Conservation (phyloP, 495 filamentous ascomycete genomes). For the Aspergillus nidulans region DNA sequence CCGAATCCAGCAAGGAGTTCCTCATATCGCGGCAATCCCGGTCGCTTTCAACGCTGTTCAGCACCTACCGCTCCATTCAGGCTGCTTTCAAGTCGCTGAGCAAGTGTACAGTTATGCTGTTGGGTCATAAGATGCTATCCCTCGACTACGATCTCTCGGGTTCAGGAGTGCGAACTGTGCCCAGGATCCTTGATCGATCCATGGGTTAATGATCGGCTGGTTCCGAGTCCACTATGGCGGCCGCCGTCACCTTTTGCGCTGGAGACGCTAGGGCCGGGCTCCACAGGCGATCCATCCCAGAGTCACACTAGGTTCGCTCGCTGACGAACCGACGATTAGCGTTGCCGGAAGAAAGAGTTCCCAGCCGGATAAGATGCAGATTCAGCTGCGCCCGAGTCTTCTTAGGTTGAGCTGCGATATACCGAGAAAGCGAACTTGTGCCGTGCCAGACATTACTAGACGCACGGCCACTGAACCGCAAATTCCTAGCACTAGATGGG, state of each 20-base stretch:
- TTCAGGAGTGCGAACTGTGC: not conserved
- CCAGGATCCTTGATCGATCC: conserved; percentile 3
- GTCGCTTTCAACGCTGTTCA: too few relatives aligned
- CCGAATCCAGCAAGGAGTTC: not conserved
- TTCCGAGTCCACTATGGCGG: conserved; percentile 1
- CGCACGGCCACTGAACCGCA: not conserved
- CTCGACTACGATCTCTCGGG: not conserved
- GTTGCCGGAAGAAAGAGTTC: not conserved
- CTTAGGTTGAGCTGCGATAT: not conserved
- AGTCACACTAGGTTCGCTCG: not conserved
- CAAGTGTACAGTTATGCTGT: too few relatives aligned
- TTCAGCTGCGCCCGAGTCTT: not conserved
- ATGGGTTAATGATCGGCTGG: conserved; percentile 14
- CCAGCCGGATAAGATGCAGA: not conserved
- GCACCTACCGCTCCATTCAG: too few relatives aligned
- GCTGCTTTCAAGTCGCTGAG: too few relatives aligned
- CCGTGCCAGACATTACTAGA: not conserved
- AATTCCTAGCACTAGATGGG: not conserved
- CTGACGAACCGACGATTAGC: not conserved
- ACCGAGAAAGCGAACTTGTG: not conserved
- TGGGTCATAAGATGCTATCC: not conserved
- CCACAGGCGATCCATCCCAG: not conserved
- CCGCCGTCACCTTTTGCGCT: not conserved
- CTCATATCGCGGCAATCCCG: too few relatives aligned
- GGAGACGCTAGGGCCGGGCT: not conserved